phyloP scores from a whole-genome alignment of 164 flowering plant genomes.

The Vitis vinifera region DNA sequence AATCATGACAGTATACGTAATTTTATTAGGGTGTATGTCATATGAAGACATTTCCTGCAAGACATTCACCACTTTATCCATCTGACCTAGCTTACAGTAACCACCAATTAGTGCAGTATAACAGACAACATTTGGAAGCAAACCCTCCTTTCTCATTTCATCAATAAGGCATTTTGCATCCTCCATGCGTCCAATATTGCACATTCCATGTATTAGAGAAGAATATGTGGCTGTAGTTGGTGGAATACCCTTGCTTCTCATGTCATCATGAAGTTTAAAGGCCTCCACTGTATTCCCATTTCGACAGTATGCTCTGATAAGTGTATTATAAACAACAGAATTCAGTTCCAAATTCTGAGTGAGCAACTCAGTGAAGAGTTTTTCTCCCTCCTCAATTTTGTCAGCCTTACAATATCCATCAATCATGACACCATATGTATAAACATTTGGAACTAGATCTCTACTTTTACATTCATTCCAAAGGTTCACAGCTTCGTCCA shows the following conservation, averaged over 20 bases:
- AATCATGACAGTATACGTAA: constrained; percentile 71
- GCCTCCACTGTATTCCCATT: constrained; percentile 50
- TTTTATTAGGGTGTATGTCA: constrained; percentile 53
- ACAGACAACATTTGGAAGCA: constrained; percentile 62
- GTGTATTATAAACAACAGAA: constrained; percentile 54
- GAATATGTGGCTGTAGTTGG: constrained; percentile 59
- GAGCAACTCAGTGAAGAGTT: constrained; percentile 44
- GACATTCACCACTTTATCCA: constrained; percentile 44
- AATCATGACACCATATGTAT: constrained; percentile 56
- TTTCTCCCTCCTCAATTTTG: constrained; percentile 50
- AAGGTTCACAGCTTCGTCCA: constrained; percentile 59
- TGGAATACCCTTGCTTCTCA: constrained; percentile 57
- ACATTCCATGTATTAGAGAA: constrained; percentile 61
- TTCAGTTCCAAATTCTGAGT: constrained; percentile 42
- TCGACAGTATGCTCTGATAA: constrained; percentile 57
- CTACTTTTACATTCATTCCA: constrained; percentile 50
- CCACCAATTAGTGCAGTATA: constrained; percentile 75
- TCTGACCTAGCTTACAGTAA: constrained; percentile 64
- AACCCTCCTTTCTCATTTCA: constrained; percentile 59
- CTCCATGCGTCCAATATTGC: constrained; percentile 44
- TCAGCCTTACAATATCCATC: constrained; percentile 63
- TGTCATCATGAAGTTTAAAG: constrained; percentile 47
- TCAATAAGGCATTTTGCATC: constrained; percentile 47
- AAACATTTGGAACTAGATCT: constrained; percentile 45
- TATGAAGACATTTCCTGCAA: constrained; percentile 50